phyloP scores from a whole-genome alignment of 805 yeast species.

The Kuraishia piskuri region DNA sequence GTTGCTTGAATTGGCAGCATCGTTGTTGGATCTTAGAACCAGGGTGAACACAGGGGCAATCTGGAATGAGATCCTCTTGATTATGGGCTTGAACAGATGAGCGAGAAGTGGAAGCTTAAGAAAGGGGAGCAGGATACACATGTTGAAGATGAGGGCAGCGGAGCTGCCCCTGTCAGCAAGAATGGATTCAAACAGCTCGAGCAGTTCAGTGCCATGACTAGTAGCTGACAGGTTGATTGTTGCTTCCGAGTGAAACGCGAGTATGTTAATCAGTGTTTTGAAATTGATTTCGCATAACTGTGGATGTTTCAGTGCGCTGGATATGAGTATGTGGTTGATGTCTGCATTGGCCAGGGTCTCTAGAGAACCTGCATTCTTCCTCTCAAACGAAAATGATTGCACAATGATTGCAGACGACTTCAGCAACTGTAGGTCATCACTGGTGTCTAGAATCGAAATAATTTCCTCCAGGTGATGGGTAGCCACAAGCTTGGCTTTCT shows the following conservation, averaged over 20 bases:
- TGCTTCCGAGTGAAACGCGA: slow-evolving; percentile 13
- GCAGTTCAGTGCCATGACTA: slow-evolving; percentile 9
- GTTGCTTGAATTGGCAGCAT: slow-evolving; percentile 6
- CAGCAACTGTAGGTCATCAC: slow-evolving; percentile 9
- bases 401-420: slow-evolving; percentile 16
- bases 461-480: slow-evolving; percentile 7
- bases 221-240: slow-evolving; percentile 6
- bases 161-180: slow-evolving; percentile 6
- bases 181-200: slow-evolving; percentile 9
- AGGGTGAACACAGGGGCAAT: slow-evolving; percentile 15
- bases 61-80: slow-evolving; percentile 12
- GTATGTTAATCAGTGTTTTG: slow-evolving; percentile 17
- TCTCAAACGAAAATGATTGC: slow-evolving; percentile 19
- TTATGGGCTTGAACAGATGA: slow-evolving; percentile 13
- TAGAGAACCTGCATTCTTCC: slow-evolving; percentile 13
- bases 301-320: slow-evolving; percentile 12
- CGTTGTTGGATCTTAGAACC: slow-evolving; percentile 11
- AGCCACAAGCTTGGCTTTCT: slow-evolving; percentile 11
- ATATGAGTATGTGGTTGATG: slow-evolving; percentile 10
- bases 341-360: slow-evolving; percentile 5
- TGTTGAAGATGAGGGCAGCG: slow-evolving; percentile 12
- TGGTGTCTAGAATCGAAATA: slow-evolving; percentile 7
- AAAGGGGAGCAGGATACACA: slow-evolving; percentile 18
- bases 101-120: slow-evolving; percentile 8
- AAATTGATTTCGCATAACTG: slow-evolving; percentile 16